Base-by-base conservation (phyloP, 805 yeast species). In the Myxozyma geophila region DNA sequence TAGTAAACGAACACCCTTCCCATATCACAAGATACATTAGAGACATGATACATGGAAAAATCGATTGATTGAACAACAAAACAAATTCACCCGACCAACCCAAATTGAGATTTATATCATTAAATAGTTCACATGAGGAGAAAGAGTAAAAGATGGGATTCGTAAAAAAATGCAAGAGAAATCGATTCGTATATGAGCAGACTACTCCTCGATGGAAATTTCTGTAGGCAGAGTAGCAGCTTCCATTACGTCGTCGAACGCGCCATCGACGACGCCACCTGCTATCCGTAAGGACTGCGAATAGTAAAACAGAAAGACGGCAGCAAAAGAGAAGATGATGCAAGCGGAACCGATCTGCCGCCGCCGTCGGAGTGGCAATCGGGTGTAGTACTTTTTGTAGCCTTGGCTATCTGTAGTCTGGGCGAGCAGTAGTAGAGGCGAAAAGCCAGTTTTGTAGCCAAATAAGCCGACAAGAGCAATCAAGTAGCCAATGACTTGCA, bases 381-480 rank as follows among this genome's bases (percentile, higher is more conserved):
- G 46, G 8, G 59, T 17, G 37, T 59, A 53, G 43, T 64, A 52
- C n/a, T 35, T 43, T 39, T 58, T 56, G 52, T 53, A 61, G 10
- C 58, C 58, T 12, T 61, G 39, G 23, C 33, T 21, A 36, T 61
- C 67, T 7, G 65, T 43, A 0, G 66, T 50, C 48, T 54, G 66
- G 13, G 53, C 54, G 39, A 59, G 49, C 28, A 59, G 46, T 3
- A 54, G 36, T 15, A 63, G 19, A 9, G 68, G 68, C 37, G 68
- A 65, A 35, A 47, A 33, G 5, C 72, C 72, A 23, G 67, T 52
- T 48, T 67, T 66, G 60, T 70, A 70, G 41, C 71, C 72, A 36
- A 70, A 39, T 47, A 70, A 58, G 19, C 72, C 72, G 21, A 54
- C 48, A n/a, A 70, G 46, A n/a, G 72, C 67, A 44, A 70, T 53